Base-by-base conservation (phyloP, 306 rosid species). In the Prunus persica region DNA sequence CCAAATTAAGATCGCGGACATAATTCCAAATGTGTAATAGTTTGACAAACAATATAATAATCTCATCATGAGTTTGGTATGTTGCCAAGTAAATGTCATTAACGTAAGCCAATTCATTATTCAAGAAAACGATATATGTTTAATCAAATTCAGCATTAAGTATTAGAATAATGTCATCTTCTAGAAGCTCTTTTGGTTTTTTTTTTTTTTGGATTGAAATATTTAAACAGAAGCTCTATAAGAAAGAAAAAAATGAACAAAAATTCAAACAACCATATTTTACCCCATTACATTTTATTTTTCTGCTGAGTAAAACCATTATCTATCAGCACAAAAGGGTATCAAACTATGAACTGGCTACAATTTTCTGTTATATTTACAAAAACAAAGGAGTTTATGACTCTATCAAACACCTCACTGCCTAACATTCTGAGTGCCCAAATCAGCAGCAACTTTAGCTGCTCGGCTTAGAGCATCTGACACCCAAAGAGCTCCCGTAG, bases 401-500 rank as follows among this genome's bases (percentile, higher is more conserved):
- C 24, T n/a, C 38, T 32, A 69, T 24, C 49, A 57, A 72, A 70
- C 56, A 49, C 56, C 61, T 87, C 85, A 89, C 28, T 84, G 89
- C 34, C 57, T 65, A 72, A n/a, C 75, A 74, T 85, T 76, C 8
- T 62, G 89, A 77, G 74, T 69, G 27, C 95, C 98, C 84, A 91
- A 72, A 74, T 95, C 96, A 58, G 97, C 84, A 75, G 93, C 96
- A 75, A 56, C 92, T 77, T 95, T 81, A 49, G 97, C 87, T 0
- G 86, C 89, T 67, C 87, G 79, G 72, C 65, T 75, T 28, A 87
- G 87, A 75, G 93, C 95, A 41, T 85, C 97, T 1, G 95, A 90
- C 71, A 90, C 62, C 97, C 94, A 90, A 82, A 90, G 81, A 79
- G 97, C 97, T 72, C 97, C 97, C 85, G 77, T 84, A 0, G 97